These are phyloP conservation scores for Chrysochromulina tobinii DNA, from an alignment of 78 protist genomes.

Conservation along the genomic window DNA sequence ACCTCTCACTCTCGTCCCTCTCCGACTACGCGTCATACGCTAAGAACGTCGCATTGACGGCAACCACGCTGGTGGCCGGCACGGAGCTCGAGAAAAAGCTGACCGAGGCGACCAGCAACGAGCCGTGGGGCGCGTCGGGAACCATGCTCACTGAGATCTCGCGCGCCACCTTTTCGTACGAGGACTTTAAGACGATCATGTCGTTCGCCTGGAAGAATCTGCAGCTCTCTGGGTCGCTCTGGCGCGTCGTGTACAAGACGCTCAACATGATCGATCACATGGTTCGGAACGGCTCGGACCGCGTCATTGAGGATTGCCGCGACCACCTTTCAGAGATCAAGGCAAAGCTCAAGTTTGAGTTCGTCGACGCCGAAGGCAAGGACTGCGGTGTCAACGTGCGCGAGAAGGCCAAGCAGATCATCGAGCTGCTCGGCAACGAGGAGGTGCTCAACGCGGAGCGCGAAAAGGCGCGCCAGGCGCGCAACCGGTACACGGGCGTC, in stretches of 20 bases:
- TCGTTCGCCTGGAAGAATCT: constrained; percentile 29
- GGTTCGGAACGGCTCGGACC: constrained; percentile 1
- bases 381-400: constrained; percentile 41
- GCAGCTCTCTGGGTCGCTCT: neutral
- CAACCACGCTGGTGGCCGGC: neutral
- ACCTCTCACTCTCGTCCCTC: too few relatives aligned
- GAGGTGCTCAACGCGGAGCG: neutral
- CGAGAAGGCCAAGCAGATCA: neutral
- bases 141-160: constrained; percentile 48
- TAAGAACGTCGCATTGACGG: neutral
- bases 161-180: constrained; percentile 8
- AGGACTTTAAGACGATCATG: constrained; percentile 42
- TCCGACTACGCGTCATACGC: neutral
- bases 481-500: neutral
- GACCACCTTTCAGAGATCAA: constrained; percentile 16
- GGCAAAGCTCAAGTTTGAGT: neutral
- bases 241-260: constrained; percentile 33
- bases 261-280: neutral
- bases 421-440: neutral
- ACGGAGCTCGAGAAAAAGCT: constrained; percentile 48
- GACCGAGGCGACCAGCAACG: constrained; percentile 52
- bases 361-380: constrained; percentile 27
- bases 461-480: neutral
- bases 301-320: constrained; percentile 18
- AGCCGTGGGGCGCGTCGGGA: constrained; percentile 60